phyloP scores from a whole-genome alignment of 768 basidiomycete species.

The Scleroderma bovista region DNA sequence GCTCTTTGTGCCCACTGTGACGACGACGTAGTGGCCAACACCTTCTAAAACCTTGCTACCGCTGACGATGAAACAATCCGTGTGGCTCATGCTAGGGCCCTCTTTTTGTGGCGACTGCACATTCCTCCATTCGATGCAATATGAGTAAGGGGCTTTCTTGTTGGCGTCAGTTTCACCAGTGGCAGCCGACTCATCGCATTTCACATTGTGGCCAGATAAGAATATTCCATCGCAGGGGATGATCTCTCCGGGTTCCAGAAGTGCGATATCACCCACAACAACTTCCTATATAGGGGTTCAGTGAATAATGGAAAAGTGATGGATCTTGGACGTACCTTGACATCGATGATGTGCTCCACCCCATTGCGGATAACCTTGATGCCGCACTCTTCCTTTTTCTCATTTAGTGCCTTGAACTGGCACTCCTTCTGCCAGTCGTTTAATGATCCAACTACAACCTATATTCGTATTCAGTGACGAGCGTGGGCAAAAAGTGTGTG shows the following conservation, averaged over 20 bases:
- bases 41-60: slow-evolving; percentile 95
- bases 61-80: slow-evolving; percentile 87
- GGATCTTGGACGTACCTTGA: slow-evolving; percentile 53
- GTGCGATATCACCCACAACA: slow-evolving; percentile 88
- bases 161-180: slow-evolving; percentile 97
- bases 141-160: slow-evolving; percentile 75
- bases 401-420: slow-evolving; percentile 89
- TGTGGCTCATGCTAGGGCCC: no score
- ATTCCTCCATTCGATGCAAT: slow-evolving; percentile 53
- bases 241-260: slow-evolving; percentile 93
- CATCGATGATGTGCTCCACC: slow-evolving; percentile 65
- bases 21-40: slow-evolving; percentile 87
- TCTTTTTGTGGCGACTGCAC: slow-evolving; percentile 22
- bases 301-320: slow-evolving; percentile 3
- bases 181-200: slow-evolving; percentile 93
- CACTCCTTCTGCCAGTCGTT: slow-evolving; percentile 99
- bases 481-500: not conserved
- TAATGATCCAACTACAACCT: slow-evolving; percentile 87
- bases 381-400: slow-evolving; percentile 90
- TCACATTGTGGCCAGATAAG: slow-evolving; percentile 86
- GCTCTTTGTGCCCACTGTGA: slow-evolving; percentile 86
- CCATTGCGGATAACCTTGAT: slow-evolving; percentile 79
- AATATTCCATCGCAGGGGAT: slow-evolving; percentile 96
- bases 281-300: slow-evolving; percentile 53
- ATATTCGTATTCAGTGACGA: not conserved